Base-by-base conservation (phyloP, 495 filamentous ascomycete species). In the Hypoxylon cercidicola region DNA sequence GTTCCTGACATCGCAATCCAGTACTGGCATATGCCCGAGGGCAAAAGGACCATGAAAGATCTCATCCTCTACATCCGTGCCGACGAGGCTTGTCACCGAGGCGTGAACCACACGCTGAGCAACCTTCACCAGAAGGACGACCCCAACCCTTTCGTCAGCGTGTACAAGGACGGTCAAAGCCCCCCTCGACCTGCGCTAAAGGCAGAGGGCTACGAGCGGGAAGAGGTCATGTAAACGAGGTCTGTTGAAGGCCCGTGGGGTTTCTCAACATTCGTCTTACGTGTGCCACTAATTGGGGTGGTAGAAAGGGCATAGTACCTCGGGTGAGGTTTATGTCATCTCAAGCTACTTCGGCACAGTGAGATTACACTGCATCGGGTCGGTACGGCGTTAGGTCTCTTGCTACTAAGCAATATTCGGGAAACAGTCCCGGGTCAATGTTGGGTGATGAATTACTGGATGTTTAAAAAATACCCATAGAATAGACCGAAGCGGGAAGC, bases 1-100 rank as follows among this genome's bases (percentile, higher is more conserved):
- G 91, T 93, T 13, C 95, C 95, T 9, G 90, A 96, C 55, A 91
- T 99, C 56, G 96, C 95, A 0, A 79, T 97, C 15, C 77, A 82
- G 39, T 99, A 99, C 77, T 99, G 93, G 91, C 85, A 90, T 21
- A 96, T 99, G 89, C 92, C 93, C 0, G 92, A 96, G 73, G 89
- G 85, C 1, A 83, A 88, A 54, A 83, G 90, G 20, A 90, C 87
- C 7, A 97, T 99, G 90, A 84, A 80, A 58, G 92, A 98, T 73
- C 78, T 98, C 46, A 78, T 99, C 68, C 74, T 91, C 34, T 97
- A 97, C 66, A 88, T 99, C 58, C 86, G 96, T 4, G 93, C 93
- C 0, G 95, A 99, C 71, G 95, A 99, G 77, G 90, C 93, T n/a
- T 95, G 94, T 75, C 95, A 99, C 73, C 82, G 95, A 15, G 96